Base-by-base conservation (phyloP, 441 rosid genomes). In the Erodium moschatum region DNA sequence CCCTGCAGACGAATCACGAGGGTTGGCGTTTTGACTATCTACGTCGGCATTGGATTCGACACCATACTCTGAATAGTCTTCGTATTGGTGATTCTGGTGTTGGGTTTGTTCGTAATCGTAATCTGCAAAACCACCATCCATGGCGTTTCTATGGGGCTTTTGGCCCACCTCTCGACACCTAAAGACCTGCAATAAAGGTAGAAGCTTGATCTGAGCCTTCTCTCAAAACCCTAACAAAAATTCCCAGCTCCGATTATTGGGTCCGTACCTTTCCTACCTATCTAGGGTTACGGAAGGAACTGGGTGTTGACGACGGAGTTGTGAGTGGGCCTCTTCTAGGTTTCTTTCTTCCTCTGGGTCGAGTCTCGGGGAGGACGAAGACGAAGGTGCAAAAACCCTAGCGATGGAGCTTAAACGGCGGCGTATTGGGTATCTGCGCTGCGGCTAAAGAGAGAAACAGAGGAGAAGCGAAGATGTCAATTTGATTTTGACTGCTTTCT, bases 1-100 rank as follows among this genome's bases (percentile, higher is more conserved):
- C 70, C 70, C 60, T 40, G 70, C 50, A 15, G 70, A 50, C 15
- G 64, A 68, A 58, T 67, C 70, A 8, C 64, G 70, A 13, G 29
- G 70, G 6, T 52, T 33, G 64, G 27, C 46, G 70, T 60, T 58
- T 48, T 60, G 44, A 20, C 70, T 12, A 2, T 31, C 70, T 3
- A 29, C 62, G 13, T 20, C 19, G 7, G 24, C 3, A 60, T 48
- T 27, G 24, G 46, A 27, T 16, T 68, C 70, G 63, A 31, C 63
- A 3, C 60, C 63, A 16, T 38, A 21, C 5, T 60, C 70, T 3
- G 38, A 31, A 52, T 48, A 16, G 8, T 38, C 44, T n/a, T 60
- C 40, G 27, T 68, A 35, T 40, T 19, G 12, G 11, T 68, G 64
- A 38, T 38, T 38, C 21, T 48, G 70, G 35, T n/a, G 69, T 56